phyloP scores from a whole-genome alignment of 78 protist species.

The Emiliania huxleyi region DNA sequence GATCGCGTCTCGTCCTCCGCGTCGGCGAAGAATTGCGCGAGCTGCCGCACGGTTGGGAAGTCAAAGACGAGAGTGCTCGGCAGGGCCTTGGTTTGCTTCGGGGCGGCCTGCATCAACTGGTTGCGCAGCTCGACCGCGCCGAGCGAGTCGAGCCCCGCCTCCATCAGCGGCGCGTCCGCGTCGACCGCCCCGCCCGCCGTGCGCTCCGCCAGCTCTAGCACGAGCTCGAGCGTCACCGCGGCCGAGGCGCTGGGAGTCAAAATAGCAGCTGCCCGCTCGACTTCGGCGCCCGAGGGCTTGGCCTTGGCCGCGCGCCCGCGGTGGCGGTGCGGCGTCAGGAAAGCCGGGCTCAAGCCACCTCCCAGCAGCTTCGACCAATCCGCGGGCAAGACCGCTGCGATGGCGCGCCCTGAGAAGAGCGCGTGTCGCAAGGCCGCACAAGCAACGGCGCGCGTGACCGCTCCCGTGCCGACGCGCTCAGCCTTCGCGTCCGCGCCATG shows the following conservation, averaged over 20 bases:
- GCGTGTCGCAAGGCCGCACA: neutral
- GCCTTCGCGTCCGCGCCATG: neutral
- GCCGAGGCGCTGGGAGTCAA: too few relatives aligned
- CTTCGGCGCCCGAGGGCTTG: too few relatives aligned
- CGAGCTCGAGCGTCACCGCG: neutral
- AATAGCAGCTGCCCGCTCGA: too few relatives aligned
- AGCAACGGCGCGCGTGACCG: neutral
- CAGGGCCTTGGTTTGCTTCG: neutral
- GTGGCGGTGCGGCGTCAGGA: neutral
- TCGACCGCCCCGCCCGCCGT: neutral
- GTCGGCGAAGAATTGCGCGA: neutral
- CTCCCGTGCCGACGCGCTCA: neutral
- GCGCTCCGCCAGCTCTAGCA: neutral
- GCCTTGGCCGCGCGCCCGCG: neutral
- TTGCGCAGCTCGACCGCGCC: neutral
- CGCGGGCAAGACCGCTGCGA: neutral
- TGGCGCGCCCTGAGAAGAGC: neutral
- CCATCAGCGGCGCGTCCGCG: constrained; percentile 15
- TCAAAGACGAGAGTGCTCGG: neutral
- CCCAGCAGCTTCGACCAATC: neutral
- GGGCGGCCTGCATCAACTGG: neutral
- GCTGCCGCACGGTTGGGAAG: neutral
- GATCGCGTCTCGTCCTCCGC: neutral
- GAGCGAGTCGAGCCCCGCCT: neutral
- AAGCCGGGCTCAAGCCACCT: neutral